A percentile compares a stretch with the other conserved stretches of the same genome.
Conservation (phyloP, 139 green algal genomes). For the Limnomonas spitsbergensis region DNA sequence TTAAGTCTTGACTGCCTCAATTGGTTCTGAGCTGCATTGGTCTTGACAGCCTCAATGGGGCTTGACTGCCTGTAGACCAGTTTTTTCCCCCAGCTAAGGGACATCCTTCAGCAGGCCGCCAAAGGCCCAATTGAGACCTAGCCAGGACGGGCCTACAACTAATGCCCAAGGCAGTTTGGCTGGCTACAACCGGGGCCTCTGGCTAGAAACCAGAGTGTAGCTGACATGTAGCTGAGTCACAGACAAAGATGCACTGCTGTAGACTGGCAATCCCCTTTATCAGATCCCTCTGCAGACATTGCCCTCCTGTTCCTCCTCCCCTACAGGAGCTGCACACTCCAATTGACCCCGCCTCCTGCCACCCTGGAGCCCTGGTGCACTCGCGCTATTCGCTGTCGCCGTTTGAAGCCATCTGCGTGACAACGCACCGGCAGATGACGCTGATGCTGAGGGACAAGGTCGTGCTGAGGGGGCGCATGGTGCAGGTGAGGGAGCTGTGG, state of each 20-base stretch:
- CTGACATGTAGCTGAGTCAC: no score
- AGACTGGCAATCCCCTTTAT: background rate
- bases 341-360: slow-evolving; percentile 9
- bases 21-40: no score
- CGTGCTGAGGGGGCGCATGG: slow-evolving; percentile 31
- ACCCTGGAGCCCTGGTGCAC: slow-evolving; percentile 37
- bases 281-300: no score
- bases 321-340: background rate
- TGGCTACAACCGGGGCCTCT: no score
- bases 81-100: no score
- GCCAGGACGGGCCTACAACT: no score
- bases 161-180: no score
- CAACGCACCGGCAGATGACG: slow-evolving; percentile 38
- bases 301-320: background rate
- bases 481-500: slow-evolving; percentile 5
- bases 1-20: background rate
- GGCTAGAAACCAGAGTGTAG: no score
- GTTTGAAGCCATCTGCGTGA: slow-evolving; percentile 16
- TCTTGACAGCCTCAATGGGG: no score
- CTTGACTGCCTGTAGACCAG: no score
- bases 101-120: no score
- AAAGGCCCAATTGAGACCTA: no score
- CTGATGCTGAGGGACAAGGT: slow-evolving; percentile 54
- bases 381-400: slow-evolving; percentile 39
- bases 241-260: background rate